phyloP scores from a whole-genome alignment of 1,284 basidiomycete genomes.

The Takashimella koratensis region DNA sequence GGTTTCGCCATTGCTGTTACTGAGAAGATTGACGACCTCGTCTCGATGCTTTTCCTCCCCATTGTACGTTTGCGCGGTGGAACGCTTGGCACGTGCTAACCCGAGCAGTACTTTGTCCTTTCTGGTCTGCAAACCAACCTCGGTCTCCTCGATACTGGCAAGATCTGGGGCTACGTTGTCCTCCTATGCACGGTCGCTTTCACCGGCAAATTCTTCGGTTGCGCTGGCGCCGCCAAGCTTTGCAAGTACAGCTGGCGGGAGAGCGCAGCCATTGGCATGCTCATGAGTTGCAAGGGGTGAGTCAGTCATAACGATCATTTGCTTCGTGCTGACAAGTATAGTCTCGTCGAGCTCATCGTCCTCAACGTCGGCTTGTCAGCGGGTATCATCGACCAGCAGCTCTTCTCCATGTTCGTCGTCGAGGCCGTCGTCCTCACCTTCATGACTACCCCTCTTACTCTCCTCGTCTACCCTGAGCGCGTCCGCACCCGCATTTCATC shows the following conservation, averaged over 20 bases:
- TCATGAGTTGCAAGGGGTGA: conserved; percentile 93
- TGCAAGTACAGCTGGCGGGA: conserved; percentile 73
- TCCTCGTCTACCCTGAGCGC: conserved; percentile 68
- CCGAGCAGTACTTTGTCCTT: conserved; percentile 67
- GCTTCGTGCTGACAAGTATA: conserved; percentile 29
- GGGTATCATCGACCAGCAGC: conserved; percentile 66
- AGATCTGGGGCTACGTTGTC: conserved; percentile 82
- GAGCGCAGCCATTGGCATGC: conserved; percentile 75
- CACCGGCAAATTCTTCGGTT: conserved; percentile 68
- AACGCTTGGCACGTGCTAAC: not conserved
- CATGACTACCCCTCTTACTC: conserved; percentile 81
- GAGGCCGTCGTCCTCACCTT: conserved; percentile 82
- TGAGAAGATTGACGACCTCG: conserved; percentile 73
- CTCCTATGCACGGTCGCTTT: conserved; percentile 78
- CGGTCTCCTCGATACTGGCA: conserved; percentile 65
- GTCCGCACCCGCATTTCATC: conserved; percentile 39
- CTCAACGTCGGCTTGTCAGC: conserved; percentile 82
- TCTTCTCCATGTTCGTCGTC: conserved; percentile 81
- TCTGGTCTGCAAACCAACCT: conserved; percentile 82
- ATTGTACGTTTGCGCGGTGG: conserved; percentile 56
- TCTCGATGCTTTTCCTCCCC: conserved; percentile 66
- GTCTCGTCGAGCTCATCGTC: conserved; percentile 80
- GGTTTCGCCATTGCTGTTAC: conserved; percentile 74
- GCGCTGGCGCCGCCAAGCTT: conserved; percentile 60
- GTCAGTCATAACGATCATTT: conserved; percentile 20